Conservation (phyloP, 73 alveolate genomes). For the Urostyla sp. region DNA sequence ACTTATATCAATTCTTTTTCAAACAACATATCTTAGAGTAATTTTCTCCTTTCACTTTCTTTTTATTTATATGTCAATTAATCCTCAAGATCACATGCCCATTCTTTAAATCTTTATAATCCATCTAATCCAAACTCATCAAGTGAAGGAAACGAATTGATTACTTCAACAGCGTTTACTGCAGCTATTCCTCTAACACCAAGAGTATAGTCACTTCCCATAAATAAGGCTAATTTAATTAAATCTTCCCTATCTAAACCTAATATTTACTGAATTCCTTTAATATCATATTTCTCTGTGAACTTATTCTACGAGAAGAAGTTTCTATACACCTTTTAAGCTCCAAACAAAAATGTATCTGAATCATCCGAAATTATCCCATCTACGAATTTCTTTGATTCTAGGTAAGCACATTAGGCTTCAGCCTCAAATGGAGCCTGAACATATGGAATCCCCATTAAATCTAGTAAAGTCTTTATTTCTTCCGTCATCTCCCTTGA, state of each 20-base stretch:
- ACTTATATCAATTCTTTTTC: constrained; percentile 24
- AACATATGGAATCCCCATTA: constrained; percentile 83
- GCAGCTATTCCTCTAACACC: constrained; percentile 88
- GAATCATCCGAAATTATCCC: constrained; percentile 84
- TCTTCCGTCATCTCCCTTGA: constrained; percentile 65
- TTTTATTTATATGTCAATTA: constrained; percentile 21
- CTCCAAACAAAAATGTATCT: constrained; percentile 81
- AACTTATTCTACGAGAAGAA: constrained; percentile 64
- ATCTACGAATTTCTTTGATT: constrained; percentile 66
- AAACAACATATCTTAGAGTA: not conserved
- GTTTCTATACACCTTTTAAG: constrained; percentile 74
- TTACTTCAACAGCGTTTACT: constrained; percentile 84
- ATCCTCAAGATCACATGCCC: constrained; percentile 50
- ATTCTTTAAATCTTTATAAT: constrained; percentile 48
- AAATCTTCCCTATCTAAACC: constrained; percentile 78
- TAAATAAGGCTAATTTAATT: constrained; percentile 71
- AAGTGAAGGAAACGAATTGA: constrained; percentile 69
- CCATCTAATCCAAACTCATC: constrained; percentile 61
- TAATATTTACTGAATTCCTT: constrained; percentile 62
- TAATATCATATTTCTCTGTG: constrained; percentile 51
- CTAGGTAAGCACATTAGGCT: constrained; percentile 83
- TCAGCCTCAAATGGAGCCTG: constrained; percentile 92
- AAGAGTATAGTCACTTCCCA: constrained; percentile 84
- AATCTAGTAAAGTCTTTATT: constrained; percentile 63
- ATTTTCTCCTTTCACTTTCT: not conserved